These are phyloP conservation scores for Oxytropis ochrocephala DNA, from an alignment of 306 rosid genomes.

Conservation along the genomic window DNA sequence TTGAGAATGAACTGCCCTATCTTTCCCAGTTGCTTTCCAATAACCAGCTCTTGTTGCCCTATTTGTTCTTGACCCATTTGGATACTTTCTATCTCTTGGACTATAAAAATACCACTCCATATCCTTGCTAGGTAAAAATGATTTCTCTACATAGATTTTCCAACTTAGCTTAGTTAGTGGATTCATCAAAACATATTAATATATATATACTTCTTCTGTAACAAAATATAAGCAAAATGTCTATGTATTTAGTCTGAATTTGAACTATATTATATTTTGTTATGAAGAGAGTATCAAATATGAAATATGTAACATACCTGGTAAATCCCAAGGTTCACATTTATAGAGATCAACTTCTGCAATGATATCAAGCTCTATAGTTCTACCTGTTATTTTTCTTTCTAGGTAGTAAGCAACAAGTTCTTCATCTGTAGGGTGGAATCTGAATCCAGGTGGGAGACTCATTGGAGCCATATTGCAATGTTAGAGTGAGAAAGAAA, in stretches of 20 bases:
- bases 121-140: slow-evolving; percentile 83
- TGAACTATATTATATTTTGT: too few relatives aligned
- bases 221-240: too few relatives aligned
- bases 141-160: slow-evolving; percentile 42
- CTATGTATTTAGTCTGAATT: too few relatives aligned
- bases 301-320: slow-evolving; percentile 43
- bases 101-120: slow-evolving; percentile 98
- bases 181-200: too few relatives aligned
- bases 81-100: slow-evolving; percentile 86
- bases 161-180: neutral
- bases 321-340: slow-evolving; percentile 98
- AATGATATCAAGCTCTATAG: slow-evolving; percentile 91
- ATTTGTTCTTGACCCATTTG: slow-evolving; percentile 97
- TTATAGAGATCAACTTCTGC: slow-evolving; percentile 96
- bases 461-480: slow-evolving; percentile 77
- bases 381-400: slow-evolving; percentile 70
- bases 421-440: slow-evolving; percentile 96
- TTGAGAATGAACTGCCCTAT: slow-evolving; percentile 66
- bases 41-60: slow-evolving; percentile 85
- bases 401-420: slow-evolving; percentile 91
- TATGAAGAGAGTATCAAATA: neutral
- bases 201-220: too few relatives aligned
- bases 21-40: slow-evolving; percentile 97
- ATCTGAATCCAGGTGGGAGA: slow-evolving; percentile 98
- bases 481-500: neutral